Percentiles rank a stretch among this genome's conserved stretches.
Evolutionary conservation across 441 rosid species (phyloP).

Genomic region (Erodium moschatum): DNA sequence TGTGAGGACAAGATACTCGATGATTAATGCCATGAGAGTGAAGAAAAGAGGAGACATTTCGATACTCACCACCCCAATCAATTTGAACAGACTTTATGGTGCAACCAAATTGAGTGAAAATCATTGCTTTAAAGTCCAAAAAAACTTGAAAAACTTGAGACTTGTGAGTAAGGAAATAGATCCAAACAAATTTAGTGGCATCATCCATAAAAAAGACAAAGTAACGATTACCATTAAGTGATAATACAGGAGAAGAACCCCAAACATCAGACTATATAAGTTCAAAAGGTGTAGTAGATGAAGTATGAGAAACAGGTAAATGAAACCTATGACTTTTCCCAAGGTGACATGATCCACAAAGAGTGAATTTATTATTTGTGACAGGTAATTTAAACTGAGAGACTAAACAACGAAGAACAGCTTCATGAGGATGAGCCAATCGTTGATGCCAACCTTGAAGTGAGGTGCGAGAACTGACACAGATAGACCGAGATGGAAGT

Average conservation of each 20-base stretch:
- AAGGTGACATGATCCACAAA: background rate
- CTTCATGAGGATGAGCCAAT: no score
- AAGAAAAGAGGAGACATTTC: background rate
- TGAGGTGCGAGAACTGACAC: no score
- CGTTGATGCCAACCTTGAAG: no score
- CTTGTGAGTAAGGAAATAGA: background rate
- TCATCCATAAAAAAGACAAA: background rate
- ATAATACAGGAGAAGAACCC: background rate
- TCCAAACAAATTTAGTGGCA: background rate
- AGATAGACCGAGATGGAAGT: no score
- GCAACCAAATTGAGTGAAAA: background rate
- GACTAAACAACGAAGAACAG: no score
- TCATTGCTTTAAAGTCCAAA: background rate
- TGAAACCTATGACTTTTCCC: background rate
- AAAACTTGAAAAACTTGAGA: background rate
- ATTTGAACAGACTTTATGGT: background rate
- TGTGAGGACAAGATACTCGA: background rate
- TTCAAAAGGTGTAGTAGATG: background rate
- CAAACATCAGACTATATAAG: background rate
- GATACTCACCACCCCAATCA: background rate
- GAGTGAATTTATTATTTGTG: background rate
- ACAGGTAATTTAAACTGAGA: no score
- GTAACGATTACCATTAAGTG: background rate
- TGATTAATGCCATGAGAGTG: background rate
- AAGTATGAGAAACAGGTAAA: background rate